phyloP scores from a whole-genome alignment of 352 stramenopile species.

The Phytophthora pisi region DNA sequence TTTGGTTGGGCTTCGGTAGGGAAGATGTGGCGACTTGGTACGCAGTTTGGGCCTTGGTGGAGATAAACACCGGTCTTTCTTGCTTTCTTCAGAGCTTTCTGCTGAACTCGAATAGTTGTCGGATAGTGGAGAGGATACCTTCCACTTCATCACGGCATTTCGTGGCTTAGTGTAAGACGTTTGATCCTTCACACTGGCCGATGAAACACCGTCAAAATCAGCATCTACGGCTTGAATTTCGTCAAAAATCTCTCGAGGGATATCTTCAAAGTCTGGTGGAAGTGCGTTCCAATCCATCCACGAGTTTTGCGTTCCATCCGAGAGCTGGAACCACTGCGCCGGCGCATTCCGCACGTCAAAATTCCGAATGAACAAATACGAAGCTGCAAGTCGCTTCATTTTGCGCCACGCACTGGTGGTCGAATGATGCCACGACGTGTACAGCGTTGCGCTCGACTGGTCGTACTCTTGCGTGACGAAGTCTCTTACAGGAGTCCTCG shows the following conservation, averaged over 20 bases:
- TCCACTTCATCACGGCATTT: background rate
- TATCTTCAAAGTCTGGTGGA: constrained; percentile 35
- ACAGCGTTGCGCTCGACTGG: constrained; percentile 7
- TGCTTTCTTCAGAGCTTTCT: background rate
- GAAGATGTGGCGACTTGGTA: constrained; percentile 4
- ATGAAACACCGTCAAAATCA: background rate
- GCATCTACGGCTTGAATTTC: constrained; percentile 22
- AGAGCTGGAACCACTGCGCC: constrained; percentile 24
- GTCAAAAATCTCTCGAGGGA: constrained; percentile 20
- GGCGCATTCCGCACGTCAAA: constrained; percentile 14
- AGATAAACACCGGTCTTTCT: background rate
- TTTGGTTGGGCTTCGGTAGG: background rate
- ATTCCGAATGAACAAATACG: constrained; percentile 28
- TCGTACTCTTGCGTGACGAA: constrained; percentile 15
- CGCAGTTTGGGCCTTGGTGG: constrained; percentile 3
- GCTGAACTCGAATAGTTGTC: constrained; percentile 1
- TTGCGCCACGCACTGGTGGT: constrained; percentile 26
- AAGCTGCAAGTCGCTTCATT: constrained; percentile 28
- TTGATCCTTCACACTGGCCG: background rate
- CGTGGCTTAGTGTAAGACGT: background rate
- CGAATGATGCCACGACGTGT: constrained; percentile 21
- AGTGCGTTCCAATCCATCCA: constrained; percentile 21
- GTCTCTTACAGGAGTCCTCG: background rate
- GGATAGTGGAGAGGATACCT: background rate
- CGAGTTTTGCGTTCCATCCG: constrained; percentile 10